Conservation (phyloP, 768 basidiomycete species). For the Tephrocybe sp. region DNA sequence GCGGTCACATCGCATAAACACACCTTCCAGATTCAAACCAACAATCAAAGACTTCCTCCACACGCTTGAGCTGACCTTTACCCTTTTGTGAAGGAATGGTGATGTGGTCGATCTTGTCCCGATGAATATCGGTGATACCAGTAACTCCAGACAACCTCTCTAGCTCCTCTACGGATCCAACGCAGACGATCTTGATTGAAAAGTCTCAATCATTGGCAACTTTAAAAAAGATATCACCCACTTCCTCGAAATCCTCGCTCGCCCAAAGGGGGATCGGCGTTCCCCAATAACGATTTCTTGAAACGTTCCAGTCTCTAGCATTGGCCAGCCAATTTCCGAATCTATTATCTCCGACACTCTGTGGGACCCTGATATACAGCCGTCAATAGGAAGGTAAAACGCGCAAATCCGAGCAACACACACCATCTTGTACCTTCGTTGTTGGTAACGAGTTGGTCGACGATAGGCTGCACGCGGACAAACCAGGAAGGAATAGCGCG, state of each 20-base stretch:
- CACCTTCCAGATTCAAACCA: constrained; percentile 99
- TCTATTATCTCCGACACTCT: constrained; percentile 82
- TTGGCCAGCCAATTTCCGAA: constrained; percentile 98
- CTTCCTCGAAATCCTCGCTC: constrained; percentile 91
- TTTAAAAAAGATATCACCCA: constrained; percentile 21
- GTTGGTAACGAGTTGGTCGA: constrained; percentile 85
- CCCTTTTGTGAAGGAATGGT: constrained; percentile 91
- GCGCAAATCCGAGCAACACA: constrained; percentile 12
- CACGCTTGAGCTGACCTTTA: constrained; percentile 79
- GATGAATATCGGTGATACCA: constrained; percentile 86
- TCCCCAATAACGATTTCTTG: constrained; percentile 99
- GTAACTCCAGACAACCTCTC: constrained; percentile 80
- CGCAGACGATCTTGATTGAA: constrained; percentile 62
- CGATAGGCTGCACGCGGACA: constrained; percentile 80
- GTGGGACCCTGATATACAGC: constrained; percentile 71
- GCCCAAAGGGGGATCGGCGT: constrained; percentile 97
- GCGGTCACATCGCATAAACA: constrained; percentile 18
- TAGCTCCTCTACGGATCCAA: constrained; percentile 87
- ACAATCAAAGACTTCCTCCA: constrained; percentile 99
- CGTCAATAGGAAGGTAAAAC: neutral
- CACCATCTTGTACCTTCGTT: constrained; percentile 91
- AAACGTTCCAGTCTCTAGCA: constrained; percentile 99
- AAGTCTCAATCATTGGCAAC: neutral
- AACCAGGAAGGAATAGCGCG: constrained; percentile 97
- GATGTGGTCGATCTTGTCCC: constrained; percentile 94